These are phyloP conservation scores for Candida bentonensis DNA, from an alignment of 805 yeast species.

Conservation along the genomic window DNA sequence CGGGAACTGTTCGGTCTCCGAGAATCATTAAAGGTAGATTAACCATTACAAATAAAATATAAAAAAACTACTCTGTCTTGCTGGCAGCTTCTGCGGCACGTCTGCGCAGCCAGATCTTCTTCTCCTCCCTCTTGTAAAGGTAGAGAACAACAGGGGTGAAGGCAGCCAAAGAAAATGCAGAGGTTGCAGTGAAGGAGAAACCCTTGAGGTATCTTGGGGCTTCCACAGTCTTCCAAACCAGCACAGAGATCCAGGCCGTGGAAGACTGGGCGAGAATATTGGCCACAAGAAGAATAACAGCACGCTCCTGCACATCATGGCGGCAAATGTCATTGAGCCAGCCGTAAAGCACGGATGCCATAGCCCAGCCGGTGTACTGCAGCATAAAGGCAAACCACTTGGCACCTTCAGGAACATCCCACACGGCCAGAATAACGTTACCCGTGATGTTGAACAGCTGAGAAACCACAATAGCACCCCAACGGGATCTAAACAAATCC, in stretches of 20 bases:
- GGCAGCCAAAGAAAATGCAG: slow-evolving; percentile 9
- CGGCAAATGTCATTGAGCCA: slow-evolving; percentile 48
- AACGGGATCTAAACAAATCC: slow-evolving; percentile 37
- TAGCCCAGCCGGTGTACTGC: slow-evolving; percentile 45
- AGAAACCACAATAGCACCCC: slow-evolving; percentile 39
- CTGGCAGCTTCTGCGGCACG: background rate
- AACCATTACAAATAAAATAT: no score
- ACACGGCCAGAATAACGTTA: slow-evolving; percentile 37
- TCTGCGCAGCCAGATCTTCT: background rate
- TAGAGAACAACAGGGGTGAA: slow-evolving; percentile 13
- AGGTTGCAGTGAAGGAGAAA: slow-evolving; percentile 12
- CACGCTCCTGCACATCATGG: slow-evolving; percentile 37
- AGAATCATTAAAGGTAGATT: no score
- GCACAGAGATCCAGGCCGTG: slow-evolving; percentile 38
- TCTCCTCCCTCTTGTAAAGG: slow-evolving; percentile 9
- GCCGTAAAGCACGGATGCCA: slow-evolving; percentile 44
- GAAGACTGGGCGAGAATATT: slow-evolving; percentile 39
- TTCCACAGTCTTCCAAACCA: slow-evolving; percentile 27
- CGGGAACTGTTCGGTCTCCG: no score
- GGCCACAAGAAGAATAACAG: slow-evolving; percentile 37
- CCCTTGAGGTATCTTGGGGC: slow-evolving; percentile 17
- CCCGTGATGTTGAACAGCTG: slow-evolving; percentile 40
- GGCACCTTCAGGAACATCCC: slow-evolving; percentile 40
- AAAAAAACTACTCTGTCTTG: background rate
- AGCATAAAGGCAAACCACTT: slow-evolving; percentile 49